phyloP scores from a whole-genome alignment of 2,329 filamentous ascomycete species.

The Trichophyton rubrum region DNA sequence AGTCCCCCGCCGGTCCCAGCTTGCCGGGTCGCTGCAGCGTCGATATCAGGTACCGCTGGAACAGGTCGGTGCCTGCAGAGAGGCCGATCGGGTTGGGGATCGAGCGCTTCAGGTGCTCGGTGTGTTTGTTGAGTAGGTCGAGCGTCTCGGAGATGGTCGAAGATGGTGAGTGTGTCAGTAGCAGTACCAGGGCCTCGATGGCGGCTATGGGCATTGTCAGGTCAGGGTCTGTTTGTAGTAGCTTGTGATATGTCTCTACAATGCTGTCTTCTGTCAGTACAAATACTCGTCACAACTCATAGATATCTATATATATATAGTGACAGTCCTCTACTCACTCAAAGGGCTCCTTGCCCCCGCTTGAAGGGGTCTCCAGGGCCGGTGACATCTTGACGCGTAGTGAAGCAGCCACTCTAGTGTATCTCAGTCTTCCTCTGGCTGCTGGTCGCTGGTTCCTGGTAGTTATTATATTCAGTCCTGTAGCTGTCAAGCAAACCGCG shows the following conservation, averaged over 20 bases:
- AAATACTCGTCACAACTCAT: not conserved
- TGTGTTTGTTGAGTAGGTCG: constrained; percentile 66
- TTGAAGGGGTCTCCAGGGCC: not conserved
- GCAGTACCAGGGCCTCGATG: constrained; percentile 79
- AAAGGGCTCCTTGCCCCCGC: constrained; percentile 22
- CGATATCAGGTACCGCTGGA: constrained; percentile 82
- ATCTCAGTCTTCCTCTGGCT: too few species aligned
- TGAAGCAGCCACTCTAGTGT: not conserved
- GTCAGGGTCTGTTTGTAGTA: constrained; percentile 59
- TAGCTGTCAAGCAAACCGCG: not conserved
- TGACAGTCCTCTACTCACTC: constrained; percentile 21
- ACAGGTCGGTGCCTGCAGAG: constrained; percentile 86
- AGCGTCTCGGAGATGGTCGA: constrained; percentile 91
- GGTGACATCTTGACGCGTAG: constrained; percentile 3
- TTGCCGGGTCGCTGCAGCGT: constrained; percentile 47
- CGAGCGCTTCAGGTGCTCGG: constrained; percentile 60
- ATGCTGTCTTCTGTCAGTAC: constrained; percentile 33
- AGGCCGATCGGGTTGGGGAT: constrained; percentile 84
- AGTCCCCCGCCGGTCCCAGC: constrained; percentile 49
- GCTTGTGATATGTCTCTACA: constrained; percentile 51
- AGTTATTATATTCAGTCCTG: too few species aligned
- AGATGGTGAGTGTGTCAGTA: constrained; percentile 65
- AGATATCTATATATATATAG: not conserved
- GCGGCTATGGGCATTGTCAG: constrained; percentile 93
- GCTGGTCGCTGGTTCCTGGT: too few species aligned